Base-by-base conservation (phyloP, 495 filamentous ascomycete genomes). In the Emericellopsis terricola region DNA sequence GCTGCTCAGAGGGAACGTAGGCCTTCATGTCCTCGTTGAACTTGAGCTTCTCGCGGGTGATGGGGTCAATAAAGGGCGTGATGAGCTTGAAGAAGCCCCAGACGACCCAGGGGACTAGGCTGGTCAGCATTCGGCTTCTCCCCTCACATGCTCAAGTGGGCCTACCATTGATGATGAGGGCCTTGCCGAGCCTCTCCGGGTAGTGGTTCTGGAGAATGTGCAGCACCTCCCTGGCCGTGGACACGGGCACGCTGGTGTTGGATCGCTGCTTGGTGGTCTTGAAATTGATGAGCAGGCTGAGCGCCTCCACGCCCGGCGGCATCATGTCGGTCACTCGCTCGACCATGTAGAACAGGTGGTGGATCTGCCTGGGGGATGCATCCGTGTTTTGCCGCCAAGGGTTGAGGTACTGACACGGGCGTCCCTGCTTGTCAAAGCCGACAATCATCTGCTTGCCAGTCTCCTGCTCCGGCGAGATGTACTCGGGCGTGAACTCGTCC, bases 311-410 rank as follows among this genome's bases (percentile, higher is more conserved):
- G 8, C 77, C 75, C 1, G 89, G 68, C 1, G 74, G 70, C 75
- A 91, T 86, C 20, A 94, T 51, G 38, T 94, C 84, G 44, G 94
- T 73, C 14, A 78, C 71, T 16, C 82, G 70, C 61, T 97, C 89
- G 28, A 97, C 56, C 83, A 94, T 93, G 52, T 71, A 97, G 27
- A 94, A 85, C 29, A 97, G 65, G 51, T 94, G 86, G 50, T 97
- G 73, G 16, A 94, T 69, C 53, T 97, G 89, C 46, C 82, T 71
- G n/a, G 84, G 78, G 38, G 73, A 78, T n/a, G 52, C 71, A 43
- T 85, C 69, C 2, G 89, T 97, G 55, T 97, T 97, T 53, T 97
- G 89, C 31, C 77, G 76, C 16, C 73, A 78, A 4, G 89, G 89
- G 40, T 78, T 73, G 19, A 96, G 66, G 53, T 93, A 93, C 26